Base-by-base conservation (phyloP, 306 rosid genomes). In the Rosa persica region DNA sequence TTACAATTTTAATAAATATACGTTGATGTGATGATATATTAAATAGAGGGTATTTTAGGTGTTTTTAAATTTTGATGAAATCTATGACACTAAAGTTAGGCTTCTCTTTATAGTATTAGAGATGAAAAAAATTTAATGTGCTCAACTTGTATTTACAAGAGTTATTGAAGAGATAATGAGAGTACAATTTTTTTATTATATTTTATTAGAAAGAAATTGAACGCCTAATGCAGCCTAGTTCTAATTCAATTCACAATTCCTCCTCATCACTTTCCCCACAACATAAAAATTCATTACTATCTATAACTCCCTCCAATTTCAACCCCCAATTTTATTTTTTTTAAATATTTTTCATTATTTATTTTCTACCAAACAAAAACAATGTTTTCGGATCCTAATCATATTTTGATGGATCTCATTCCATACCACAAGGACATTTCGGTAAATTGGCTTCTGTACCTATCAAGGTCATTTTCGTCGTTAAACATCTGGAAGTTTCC, bases 401-500 rank as follows among this genome's bases (percentile, higher is more conserved):
- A 5, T 36, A 20, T 55, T 10, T 60, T 60, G 17, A 6, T 16
- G 77, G 49, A 20, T 44, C 73, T 52, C 46, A 20, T 49, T 12
- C 8, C 47, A 10, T 2, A 0, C 10, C 2, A 15, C 23, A 4
- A 25, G 38, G 67, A 60, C 42, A 27, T 1, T 30, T 5, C 12
- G 1, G 42, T 62, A 5, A 62, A 27, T 4, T 27, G 36, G 8
- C 1, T 5, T 1, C n/a, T 13, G 0, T 0, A 13, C n/a, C 2
- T 12, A 2, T 12, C 9, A 65, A 9, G 47, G 25, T 1, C 12
- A 16, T 19, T 17, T 8, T 36, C 46, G 70, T 66, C 70, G 8
- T 30, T 60, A 60, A 25, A 23, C 66, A 64, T 15, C 43, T 34
- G 6, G 88, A 86, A 84, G 22, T 70, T 82, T 89, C 82, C 65